Evolutionary conservation across 1,139 yeast species (phyloP).

Genomic region (Groenewaldozyma sp.): DNA sequence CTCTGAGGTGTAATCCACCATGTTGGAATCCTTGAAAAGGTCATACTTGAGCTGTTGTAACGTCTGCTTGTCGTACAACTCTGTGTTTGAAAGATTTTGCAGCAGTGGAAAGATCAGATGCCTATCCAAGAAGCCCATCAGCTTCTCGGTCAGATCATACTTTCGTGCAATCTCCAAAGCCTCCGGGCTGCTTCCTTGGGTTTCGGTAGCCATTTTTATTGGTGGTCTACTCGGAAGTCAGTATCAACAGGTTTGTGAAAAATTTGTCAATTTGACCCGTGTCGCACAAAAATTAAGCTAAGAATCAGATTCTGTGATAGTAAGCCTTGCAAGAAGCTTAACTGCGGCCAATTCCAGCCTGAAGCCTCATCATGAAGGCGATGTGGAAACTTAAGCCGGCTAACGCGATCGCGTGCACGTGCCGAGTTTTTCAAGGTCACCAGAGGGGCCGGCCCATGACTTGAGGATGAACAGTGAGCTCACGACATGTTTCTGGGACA

Average conservation of each 20-base stretch:
- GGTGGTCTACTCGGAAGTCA: no score
- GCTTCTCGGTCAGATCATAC: slow-evolving; percentile 44
- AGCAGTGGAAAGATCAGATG: slow-evolving; percentile 46
- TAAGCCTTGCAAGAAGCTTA: background rate
- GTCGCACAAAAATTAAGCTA: background rate
- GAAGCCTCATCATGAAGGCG: no score
- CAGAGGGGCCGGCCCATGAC: no score
- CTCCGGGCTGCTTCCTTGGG: slow-evolving; percentile 8
- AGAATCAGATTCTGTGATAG: background rate
- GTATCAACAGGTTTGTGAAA: no score
- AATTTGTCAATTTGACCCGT: background rate
- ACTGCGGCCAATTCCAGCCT: no score
- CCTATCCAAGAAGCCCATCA: slow-evolving; percentile 49
- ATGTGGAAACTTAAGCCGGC: no score
- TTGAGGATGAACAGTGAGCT: no score
- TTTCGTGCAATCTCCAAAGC: slow-evolving; percentile 18
- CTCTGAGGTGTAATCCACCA: slow-evolving; percentile 41
- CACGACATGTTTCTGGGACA: no score
- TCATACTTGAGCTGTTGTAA: slow-evolving; percentile 41
- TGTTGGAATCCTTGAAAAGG: slow-evolving; percentile 45
- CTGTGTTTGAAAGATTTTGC: slow-evolving; percentile 38
- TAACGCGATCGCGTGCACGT: no score
- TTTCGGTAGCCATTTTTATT: slow-evolving; percentile 1
- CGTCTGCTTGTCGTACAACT: slow-evolving; percentile 36
- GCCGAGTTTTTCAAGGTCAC: no score